Conservation (phyloP, 257 asterid genomes). For the Henckelia pumila region DNA sequence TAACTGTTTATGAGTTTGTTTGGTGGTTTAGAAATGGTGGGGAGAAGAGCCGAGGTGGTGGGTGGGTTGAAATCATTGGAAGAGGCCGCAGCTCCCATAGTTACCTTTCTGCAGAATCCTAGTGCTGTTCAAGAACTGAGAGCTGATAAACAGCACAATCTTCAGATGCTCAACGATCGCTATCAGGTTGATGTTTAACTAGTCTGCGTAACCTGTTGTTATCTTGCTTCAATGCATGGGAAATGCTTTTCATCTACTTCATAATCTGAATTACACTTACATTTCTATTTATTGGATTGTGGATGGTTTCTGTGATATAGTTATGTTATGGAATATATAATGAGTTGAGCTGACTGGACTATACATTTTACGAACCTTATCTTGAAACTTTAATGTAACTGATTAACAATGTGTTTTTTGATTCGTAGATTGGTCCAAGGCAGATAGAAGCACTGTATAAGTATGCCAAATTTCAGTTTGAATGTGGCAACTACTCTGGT, state of each 20-base stretch:
- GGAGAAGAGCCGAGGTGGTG: conserved; percentile 90
- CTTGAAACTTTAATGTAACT: conserved; percentile 16
- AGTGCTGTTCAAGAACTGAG: conserved; percentile 86
- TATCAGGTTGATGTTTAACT: conserved; percentile 63
- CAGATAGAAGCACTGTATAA: conserved; percentile 93
- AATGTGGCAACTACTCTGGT: conserved; percentile 96
- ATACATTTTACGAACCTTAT: conserved; percentile 7
- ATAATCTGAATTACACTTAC: no score
- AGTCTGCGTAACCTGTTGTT: not conserved
- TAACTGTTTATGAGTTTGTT: conserved; percentile 11
- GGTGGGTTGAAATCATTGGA: conserved; percentile 84
- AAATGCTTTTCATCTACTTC: no score
- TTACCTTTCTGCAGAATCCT: conserved; percentile 80
- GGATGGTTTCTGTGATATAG: no score
- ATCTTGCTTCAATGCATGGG: no score
- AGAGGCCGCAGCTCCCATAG: conserved; percentile 87
- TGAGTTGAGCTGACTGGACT: no score
- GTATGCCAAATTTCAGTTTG: conserved; percentile 93
- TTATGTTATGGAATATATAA: no score
- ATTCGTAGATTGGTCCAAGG: conserved; percentile 78
- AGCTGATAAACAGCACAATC: conserved; percentile 87
- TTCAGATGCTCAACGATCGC: conserved; percentile 86
- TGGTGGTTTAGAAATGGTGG: conserved; percentile 69
- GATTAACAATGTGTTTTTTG: conserved; percentile 6
- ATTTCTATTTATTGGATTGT: no score